Evolutionary conservation across 306 rosid genomes (phyloP), one percentile per base, ranked within the genome.

Genomic region (Rosa lucieae): DNA sequence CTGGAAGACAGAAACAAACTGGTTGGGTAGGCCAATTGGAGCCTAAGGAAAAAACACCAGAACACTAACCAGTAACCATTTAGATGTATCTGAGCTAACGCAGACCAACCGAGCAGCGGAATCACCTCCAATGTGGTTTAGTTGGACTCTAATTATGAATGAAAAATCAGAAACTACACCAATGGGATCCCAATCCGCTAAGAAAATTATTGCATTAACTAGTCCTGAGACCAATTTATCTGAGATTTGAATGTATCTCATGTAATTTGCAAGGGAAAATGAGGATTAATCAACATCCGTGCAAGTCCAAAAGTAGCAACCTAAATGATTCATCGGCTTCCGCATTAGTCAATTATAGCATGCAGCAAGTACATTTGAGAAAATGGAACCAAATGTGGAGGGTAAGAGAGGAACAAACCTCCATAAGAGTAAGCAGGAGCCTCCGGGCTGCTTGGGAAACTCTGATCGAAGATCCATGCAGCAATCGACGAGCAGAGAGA

Each of bases 361-460:
- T 39, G 74, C 80, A 77, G 10, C 49, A 43, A 14, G 6, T 46
- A 42, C 59, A 78, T 12, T 29, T 35, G 21, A 46, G 63, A 67
- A 6, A 77, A 63, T 18, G 23, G 77, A 13, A 70, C 49, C 55
- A 77, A 71, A 5, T 63, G 72, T 56, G 26, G 10, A 3, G 53
- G 29, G 23, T 67, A 35, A 47, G 29, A 17, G 10, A n/a, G 40
- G 55, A 56, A 73, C 15, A 23, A 59, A 93, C 99, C 98, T 96
- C 97, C 99, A 96, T 96, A 75, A 96, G 96, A 51, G 99, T 96
- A 78, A 96, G 98, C 82, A 96, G 62, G 75, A 96, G 93, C 15
- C 99, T 86, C 46, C 99, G 77, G 0, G 99, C 96, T 21, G 99
- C 98, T 26, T 26, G 29, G 29, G 29, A 26, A 26, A 26, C 29